A percentile compares a stretch with the other conserved stretches of the same genome.
phyloP scores from a whole-genome alignment of 2,329 filamentous ascomycete genomes.

The Macrophomina pseudophaseolina region DNA sequence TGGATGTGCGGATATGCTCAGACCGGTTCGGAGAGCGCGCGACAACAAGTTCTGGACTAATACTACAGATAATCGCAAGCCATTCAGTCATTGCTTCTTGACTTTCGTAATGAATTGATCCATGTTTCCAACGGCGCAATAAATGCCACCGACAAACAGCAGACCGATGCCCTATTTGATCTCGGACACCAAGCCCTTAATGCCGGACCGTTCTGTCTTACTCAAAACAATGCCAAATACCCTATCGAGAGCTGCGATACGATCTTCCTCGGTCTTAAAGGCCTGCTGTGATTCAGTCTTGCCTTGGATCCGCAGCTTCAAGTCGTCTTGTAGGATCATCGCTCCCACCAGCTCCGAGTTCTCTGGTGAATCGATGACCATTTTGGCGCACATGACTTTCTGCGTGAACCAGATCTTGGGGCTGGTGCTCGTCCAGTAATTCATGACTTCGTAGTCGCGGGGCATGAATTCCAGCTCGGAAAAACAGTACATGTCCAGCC shows the following conservation, averaged over 20 bases:
- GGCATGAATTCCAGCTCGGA: constrained; percentile 48
- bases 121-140: neutral
- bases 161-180: constrained; percentile 30
- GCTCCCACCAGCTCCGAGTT: constrained; percentile 44
- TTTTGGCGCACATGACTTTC: constrained; percentile 53
- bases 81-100: neutral
- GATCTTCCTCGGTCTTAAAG: constrained; percentile 50
- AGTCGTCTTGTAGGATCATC: constrained; percentile 48
- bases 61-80: neutral
- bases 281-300: constrained; percentile 47
- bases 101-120: neutral
- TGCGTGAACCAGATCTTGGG: constrained; percentile 41
- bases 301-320: constrained; percentile 53
- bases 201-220: constrained; percentile 45
- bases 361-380: constrained; percentile 53
- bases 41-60: neutral
- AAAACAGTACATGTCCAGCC: constrained; percentile 69
- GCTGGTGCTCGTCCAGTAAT: constrained; percentile 42
- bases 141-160: neutral
- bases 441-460: constrained; percentile 41
- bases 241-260: constrained; percentile 50
- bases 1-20: neutral
- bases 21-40: neutral
- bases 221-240: constrained; percentile 51
- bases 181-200: constrained; percentile 42